Conservation (phyloP, 176 grass and related monocot species). For the Cenchrus fungigraminus region DNA sequence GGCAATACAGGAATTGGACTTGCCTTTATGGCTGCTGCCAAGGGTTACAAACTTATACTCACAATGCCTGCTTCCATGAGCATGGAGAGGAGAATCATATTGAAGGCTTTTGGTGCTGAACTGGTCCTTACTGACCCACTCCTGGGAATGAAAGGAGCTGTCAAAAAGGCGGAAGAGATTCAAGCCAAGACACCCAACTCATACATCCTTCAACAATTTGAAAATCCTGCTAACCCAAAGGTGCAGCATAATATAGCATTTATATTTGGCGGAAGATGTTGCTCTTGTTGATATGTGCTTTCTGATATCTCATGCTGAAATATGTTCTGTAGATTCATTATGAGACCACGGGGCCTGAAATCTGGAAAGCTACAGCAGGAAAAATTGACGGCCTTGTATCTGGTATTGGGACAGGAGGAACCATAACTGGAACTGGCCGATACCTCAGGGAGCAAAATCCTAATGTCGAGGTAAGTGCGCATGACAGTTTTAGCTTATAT, state of each 20-base stretch:
- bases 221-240: constrained; percentile 92
- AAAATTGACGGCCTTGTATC: constrained; percentile 75
- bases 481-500: constrained; percentile 4
- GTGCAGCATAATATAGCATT: constrained; percentile 37
- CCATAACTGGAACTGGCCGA: constrained; percentile 70
- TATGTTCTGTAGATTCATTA: constrained; percentile 74
- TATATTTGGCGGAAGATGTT: constrained; percentile 26
- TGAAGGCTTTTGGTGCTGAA: constrained; percentile 87
- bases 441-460: constrained; percentile 82
- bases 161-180: constrained; percentile 77
- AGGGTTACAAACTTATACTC: constrained; percentile 78
- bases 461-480: constrained; percentile 61
- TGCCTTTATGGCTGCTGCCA: constrained; percentile 93
- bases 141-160: constrained; percentile 80
- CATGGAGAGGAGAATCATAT: constrained; percentile 79
- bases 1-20: constrained; percentile 95
- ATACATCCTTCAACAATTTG: constrained; percentile 86
- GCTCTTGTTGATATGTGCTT: neutral
- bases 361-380: constrained; percentile 78
- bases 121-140: constrained; percentile 78
- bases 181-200: constrained; percentile 75
- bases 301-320: constrained; percentile 32
- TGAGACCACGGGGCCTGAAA: constrained; percentile 93
- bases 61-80: constrained; percentile 97
- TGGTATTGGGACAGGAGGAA: constrained; percentile 95